Conservation (phyloP, 139 green algal genomes). For the Coelastrella sp. region DNA sequence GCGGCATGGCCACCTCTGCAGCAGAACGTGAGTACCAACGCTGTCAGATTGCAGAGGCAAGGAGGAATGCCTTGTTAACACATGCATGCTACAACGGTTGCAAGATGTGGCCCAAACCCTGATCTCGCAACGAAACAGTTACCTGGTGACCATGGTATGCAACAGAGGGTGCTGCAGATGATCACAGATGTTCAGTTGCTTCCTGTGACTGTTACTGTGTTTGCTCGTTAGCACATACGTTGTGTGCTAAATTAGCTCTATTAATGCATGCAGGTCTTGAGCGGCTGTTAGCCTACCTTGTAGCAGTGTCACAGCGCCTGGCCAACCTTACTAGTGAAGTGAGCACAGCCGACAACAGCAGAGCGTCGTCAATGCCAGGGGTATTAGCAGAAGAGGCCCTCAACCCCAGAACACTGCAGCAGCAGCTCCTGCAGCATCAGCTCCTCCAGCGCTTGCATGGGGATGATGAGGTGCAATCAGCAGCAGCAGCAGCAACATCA, state of each 20-base stretch:
- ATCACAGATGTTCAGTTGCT: no score
- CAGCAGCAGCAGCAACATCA: background rate
- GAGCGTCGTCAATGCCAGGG: background rate
- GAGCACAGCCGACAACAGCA: background rate
- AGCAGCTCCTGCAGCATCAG: background rate
- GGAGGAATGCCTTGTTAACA: no score
- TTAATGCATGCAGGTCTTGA: background rate
- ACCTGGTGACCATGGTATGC: no score
- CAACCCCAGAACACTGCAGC: background rate
- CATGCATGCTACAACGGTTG: no score
- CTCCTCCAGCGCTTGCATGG: background rate
- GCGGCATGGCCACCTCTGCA: background rate
- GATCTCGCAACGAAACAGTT: no score
- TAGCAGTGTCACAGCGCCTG: background rate
- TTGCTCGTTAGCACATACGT: no score
- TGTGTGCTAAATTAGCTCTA: no score
- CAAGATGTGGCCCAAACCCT: no score
- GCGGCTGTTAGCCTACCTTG: background rate
- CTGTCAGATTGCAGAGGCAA: no score
- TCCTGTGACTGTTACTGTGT: no score
- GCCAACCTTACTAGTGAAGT: background rate
- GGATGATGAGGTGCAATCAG: background rate
- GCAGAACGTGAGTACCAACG: background rate
- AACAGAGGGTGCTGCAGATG: no score
- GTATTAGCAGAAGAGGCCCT: background rate